A percentile compares a stretch with the other conserved stretches of the same genome.
Evolutionary conservation across 1,139 yeast species (phyloP).

Genomic region (Kodamaea suecica): DNA sequence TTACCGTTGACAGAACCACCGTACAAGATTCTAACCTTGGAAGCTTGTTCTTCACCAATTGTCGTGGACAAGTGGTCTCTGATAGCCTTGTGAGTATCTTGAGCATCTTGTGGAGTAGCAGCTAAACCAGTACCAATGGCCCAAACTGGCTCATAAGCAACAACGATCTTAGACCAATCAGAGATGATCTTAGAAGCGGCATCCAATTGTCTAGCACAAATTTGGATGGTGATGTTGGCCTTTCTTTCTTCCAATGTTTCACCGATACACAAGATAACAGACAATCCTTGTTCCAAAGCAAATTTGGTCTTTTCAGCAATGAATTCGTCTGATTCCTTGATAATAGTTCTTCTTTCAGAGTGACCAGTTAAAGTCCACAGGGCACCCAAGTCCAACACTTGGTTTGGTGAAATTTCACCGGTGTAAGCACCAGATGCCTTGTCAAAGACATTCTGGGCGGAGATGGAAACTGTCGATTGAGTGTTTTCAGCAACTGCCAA

Average conservation of each 20-base stretch:
- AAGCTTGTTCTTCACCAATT: slow-evolving; percentile 78
- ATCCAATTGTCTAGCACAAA: slow-evolving; percentile 84
- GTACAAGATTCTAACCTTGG: slow-evolving; percentile 81
- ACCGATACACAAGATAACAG: slow-evolving; percentile 94
- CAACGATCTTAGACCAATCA: slow-evolving; percentile 91
- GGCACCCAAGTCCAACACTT: slow-evolving; percentile 89
- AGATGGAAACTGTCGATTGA: slow-evolving; percentile 70
- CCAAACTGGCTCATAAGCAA: slow-evolving; percentile 99
- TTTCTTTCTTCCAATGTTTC: slow-evolving; percentile 96
- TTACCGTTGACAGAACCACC: slow-evolving; percentile 99
- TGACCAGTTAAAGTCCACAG: slow-evolving; percentile 97
- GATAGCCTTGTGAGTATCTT: slow-evolving; percentile 86
- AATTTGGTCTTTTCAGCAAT: slow-evolving; percentile 93
- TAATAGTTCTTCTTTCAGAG: slow-evolving; percentile 96
- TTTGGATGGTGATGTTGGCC: slow-evolving; percentile 79
- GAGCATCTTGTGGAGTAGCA: slow-evolving; percentile 97
- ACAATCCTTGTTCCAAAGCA: slow-evolving; percentile 84
- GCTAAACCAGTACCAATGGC: slow-evolving; percentile 99
- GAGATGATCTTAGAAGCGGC: slow-evolving; percentile 80
- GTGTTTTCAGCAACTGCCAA: slow-evolving; percentile 68
- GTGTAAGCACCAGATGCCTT: slow-evolving; percentile 96
- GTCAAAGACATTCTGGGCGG: slow-evolving; percentile 88
- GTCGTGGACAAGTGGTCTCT: slow-evolving; percentile 76
- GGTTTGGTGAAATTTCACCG: slow-evolving; percentile 90
- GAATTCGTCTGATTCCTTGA: slow-evolving; percentile 87